phyloP scores from a whole-genome alignment of 2,329 filamentous ascomycete genomes.

The Apiospora hydei region DNA sequence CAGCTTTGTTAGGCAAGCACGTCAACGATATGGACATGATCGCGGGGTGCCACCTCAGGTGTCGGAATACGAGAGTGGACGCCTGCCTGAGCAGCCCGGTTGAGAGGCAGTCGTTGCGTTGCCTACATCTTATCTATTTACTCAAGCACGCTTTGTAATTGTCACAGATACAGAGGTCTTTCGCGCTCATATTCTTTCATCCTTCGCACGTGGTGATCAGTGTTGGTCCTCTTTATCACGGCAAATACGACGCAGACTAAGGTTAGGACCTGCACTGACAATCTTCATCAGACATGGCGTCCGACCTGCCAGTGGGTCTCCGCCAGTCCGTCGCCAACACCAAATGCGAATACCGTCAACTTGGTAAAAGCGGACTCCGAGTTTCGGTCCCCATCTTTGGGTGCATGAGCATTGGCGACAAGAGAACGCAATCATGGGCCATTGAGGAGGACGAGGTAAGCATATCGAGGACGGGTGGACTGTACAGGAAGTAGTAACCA shows the following conservation, averaged over 20 bases:
- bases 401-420: constrained; percentile 67
- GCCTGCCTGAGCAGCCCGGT: neutral
- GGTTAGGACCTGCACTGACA: neutral
- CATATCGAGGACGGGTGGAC: neutral
- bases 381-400: constrained; percentile 71
- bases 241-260: neutral
- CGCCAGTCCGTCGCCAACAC: constrained; percentile 47
- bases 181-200: neutral
- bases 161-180: neutral
- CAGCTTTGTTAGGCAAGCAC: neutral
- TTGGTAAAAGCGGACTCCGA: constrained; percentile 68
- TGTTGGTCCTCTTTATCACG: neutral
- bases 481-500: neutral
- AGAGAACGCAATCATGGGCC: constrained; percentile 61
- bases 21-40: neutral
- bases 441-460: constrained; percentile 62
- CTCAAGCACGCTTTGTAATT: neutral
- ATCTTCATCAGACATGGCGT: constrained; percentile 29
- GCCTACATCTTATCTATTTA: neutral
- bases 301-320: constrained; percentile 35
- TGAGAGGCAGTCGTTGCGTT: neutral
- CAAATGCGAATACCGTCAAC: constrained; percentile 56
- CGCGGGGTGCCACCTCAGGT: neutral
- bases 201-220: neutral
- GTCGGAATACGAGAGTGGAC: neutral